Evolutionary conservation across 805 yeast genomes (phyloP).

Genomic region (Candida coleopterorum): DNA sequence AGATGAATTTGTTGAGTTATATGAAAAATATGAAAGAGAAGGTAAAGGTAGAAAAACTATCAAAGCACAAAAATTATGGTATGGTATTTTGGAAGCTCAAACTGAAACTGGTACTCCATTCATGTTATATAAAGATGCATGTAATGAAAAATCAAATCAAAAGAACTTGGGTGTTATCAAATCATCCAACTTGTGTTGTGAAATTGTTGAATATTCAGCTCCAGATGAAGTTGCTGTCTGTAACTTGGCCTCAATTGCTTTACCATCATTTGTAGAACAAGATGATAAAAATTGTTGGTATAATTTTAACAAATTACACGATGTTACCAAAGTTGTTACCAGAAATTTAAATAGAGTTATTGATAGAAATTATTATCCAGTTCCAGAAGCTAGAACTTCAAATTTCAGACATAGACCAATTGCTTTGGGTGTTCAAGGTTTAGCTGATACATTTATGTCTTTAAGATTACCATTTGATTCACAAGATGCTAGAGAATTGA

Average conservation of each 20-base stretch:
- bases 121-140: constrained; percentile 61
- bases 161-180: constrained; percentile 57
- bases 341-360: constrained; percentile 53
- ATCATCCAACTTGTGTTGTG: constrained; percentile 60
- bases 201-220: constrained; percentile 56
- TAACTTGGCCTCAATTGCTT: constrained; percentile 56
- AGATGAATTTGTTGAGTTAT: constrained; percentile 49
- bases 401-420: constrained; percentile 58
- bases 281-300: constrained; percentile 42
- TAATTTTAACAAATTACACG: constrained; percentile 53
- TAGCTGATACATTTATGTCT: constrained; percentile 55
- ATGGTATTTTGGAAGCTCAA: constrained; percentile 55
- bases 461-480: constrained; percentile 56
- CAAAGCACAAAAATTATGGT: constrained; percentile 60
- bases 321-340: constrained; percentile 49
- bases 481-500: constrained; percentile 50
- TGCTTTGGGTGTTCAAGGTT: constrained; percentile 62
- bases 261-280: constrained; percentile 51
- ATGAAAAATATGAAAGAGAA: constrained; percentile 48
- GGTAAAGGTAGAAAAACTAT: constrained; percentile 46
- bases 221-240: constrained; percentile 60
- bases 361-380: constrained; percentile 54
- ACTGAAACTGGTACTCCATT: constrained; percentile 65
- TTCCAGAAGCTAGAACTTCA: constrained; percentile 48
- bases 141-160: constrained; percentile 55